Conservation (phyloP, 345 rosid species). For the Geranium rotundifolium region DNA sequence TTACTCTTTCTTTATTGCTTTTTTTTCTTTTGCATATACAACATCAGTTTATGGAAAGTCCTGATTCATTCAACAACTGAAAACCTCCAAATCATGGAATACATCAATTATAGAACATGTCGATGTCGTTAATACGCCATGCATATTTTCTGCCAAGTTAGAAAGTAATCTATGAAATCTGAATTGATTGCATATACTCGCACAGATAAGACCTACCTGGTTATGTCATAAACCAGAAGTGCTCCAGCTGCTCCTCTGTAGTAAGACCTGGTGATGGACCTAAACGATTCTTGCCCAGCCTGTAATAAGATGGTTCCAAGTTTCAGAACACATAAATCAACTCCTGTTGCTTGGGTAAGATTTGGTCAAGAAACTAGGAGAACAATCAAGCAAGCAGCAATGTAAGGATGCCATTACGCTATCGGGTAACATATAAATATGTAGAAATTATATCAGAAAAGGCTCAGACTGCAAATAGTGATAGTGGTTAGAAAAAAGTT, state of each 20-base stretch:
- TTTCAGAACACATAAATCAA: background rate
- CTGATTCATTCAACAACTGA: background rate
- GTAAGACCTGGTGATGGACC: constrained; percentile 95
- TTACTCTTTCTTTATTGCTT: too few relatives aligned
- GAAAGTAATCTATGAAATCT: background rate
- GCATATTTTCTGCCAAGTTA: background rate
- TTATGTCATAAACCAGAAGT: constrained; percentile 93
- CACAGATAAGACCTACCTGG: constrained; percentile 35
- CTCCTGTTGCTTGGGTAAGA: background rate
- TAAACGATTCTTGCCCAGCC: constrained; percentile 99
- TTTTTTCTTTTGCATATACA: too few relatives aligned
- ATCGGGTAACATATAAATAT: background rate
- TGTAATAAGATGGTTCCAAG: constrained; percentile 11
- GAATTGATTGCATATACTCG: background rate
- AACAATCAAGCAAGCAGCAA: background rate
- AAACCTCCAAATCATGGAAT: background rate
- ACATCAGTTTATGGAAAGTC: too few relatives aligned
- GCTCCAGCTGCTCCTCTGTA: constrained; percentile 98
- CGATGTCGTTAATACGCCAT: background rate
- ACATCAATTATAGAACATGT: background rate
- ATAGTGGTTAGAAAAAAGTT: too few relatives aligned
- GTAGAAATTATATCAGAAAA: too few relatives aligned
- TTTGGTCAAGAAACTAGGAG: background rate
- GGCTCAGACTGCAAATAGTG: too few relatives aligned
- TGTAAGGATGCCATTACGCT: background rate